Percentiles rank a stretch among this genome's conserved stretches.
These are phyloP conservation scores for Fusarium paranaense DNA, from an alignment of 2,329 filamentous ascomycete species.

Conservation along the genomic window DNA sequence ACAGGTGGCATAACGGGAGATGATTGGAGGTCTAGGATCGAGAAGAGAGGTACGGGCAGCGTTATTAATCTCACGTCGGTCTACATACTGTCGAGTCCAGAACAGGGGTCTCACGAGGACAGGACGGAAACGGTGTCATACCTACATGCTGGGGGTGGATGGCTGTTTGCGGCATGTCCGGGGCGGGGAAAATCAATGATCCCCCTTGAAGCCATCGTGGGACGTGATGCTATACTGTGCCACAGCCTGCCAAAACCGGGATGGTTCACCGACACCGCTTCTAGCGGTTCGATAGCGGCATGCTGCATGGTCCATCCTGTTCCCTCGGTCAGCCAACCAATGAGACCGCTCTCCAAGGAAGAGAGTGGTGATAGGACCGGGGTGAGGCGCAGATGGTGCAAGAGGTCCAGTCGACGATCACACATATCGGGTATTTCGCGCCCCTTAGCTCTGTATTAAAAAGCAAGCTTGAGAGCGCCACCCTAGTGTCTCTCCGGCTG, in stretches of 20 bases:
- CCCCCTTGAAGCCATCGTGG: conserved; percentile 45
- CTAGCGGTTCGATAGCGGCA: conserved; percentile 45
- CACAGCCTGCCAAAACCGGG: conserved; percentile 41
- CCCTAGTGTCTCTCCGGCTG: conserved; percentile 14
- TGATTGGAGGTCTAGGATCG: conserved; percentile 25
- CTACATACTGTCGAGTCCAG: conserved; percentile 34
- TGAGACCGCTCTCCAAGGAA: conserved; percentile 39
- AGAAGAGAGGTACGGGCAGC: conserved; percentile 33
- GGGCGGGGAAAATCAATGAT: conserved; percentile 42
- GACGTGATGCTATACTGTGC: conserved; percentile 44
- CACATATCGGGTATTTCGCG: conserved; percentile 45
- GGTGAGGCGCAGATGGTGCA: conserved; percentile 47
- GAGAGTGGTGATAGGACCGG: conserved; percentile 45
- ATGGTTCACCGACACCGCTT: conserved; percentile 47
- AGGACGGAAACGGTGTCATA: conserved; percentile 46
- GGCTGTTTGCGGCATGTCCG: conserved; percentile 45
- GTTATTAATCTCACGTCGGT: conserved; percentile 42
- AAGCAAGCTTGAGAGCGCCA: conserved; percentile 31
- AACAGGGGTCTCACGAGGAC: conserved; percentile 44
- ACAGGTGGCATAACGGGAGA: conserved; percentile 21
- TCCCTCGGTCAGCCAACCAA: conserved; percentile 44
- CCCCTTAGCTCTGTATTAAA: conserved; percentile 38
- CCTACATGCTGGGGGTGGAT: conserved; percentile 41
- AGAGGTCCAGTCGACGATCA: conserved; percentile 44
- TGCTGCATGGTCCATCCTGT: conserved; percentile 39